Conservation (phyloP, 202 grass and related monocot genomes). For the Sporobolus alterniflorus region DNA sequence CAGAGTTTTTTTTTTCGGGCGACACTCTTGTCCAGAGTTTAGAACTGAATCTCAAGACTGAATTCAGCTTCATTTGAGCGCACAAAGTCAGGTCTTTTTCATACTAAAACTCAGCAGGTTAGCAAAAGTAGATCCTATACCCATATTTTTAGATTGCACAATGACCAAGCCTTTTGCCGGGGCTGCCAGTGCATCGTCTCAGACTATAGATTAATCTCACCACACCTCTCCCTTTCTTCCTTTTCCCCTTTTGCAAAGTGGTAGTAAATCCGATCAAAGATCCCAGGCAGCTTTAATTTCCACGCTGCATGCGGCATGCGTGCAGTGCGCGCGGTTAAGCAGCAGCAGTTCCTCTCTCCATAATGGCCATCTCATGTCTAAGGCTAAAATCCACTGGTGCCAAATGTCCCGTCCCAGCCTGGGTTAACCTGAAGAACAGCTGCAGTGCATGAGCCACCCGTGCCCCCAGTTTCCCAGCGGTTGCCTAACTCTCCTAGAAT, state of each 20-base stretch:
- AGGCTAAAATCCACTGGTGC: constrained; percentile 15
- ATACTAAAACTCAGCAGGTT: background rate
- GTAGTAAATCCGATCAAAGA: constrained; percentile 23
- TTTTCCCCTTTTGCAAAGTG: background rate
- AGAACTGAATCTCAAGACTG: too few relatives aligned
- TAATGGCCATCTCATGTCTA: constrained; percentile 48
- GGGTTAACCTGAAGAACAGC: background rate
- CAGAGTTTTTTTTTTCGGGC: background rate
- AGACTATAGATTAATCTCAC: constrained; percentile 16
- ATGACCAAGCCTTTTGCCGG: constrained; percentile 6
- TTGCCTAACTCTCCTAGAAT: constrained; percentile 26
- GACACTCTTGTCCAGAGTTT: too few relatives aligned
- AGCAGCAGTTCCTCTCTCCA: constrained; percentile 11
- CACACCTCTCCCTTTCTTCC: background rate
- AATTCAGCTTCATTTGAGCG: background rate
- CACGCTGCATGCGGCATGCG: constrained; percentile 17
- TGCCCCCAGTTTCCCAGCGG: constrained; percentile 15
- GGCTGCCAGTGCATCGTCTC: constrained; percentile 20
- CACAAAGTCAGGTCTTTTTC: background rate
- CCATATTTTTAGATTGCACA: background rate
- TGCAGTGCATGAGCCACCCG: constrained; percentile 43
- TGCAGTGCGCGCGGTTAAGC: constrained; percentile 23
- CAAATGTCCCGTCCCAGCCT: background rate
- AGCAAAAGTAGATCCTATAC: constrained; percentile 28
- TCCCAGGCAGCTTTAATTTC: constrained; percentile 18